Evolutionary conservation across 2,329 filamentous ascomycete species (phyloP), one percentile per base, ranked within the genome.

Genomic region (Penicillium rolfsii): DNA sequence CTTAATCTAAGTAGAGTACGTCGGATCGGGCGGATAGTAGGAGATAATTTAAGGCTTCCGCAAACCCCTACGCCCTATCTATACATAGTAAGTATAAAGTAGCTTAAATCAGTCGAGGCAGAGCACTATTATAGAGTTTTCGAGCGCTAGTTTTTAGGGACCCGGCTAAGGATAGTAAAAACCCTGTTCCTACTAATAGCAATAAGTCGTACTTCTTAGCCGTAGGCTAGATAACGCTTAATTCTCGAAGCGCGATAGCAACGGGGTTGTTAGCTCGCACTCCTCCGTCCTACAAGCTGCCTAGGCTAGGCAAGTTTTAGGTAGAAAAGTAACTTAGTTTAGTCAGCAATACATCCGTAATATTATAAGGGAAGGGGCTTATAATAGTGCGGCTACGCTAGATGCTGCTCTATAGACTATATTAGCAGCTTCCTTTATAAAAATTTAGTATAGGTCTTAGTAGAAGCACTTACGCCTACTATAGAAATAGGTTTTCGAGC

Each of bases 241-340:
- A 61, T 55, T 71, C 69, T 33, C 59, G 60, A 41, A 64, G 58
- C 22, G 62, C 67, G 52, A 64, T 64, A 1, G 64, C 58, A 7
- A 65, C 46, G 9, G 67, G 69, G 52, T 69, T 69, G 52, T 71
- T 71, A 38, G 66, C 67, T 26, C 64, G 58, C 16, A 71, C 62
- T 4, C 67, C 69, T 12, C 68, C 67, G 54, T 71, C 68, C 52
- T 71, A 65, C 14, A 71, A 41, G 8, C 58, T 19, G 22, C 67
- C 64, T 40, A 62, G 56, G 12, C 55, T 52, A 9, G 57, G 48
- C 45, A 67, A 58, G 16, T 43, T 33, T 57, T 63, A 65, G 9
- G 62, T 24, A n/a, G 36, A 46, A 45, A 70, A 71, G 41, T 61
- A 69, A 19, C 69, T 71, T 4, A 6, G 24, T 5, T 40, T 45